A percentile compares a stretch with the other conserved stretches of the same genome.
These are phyloP conservation scores for Yueomyces sinensis DNA, from an alignment of 805 yeast species.

Conservation along the genomic window DNA sequence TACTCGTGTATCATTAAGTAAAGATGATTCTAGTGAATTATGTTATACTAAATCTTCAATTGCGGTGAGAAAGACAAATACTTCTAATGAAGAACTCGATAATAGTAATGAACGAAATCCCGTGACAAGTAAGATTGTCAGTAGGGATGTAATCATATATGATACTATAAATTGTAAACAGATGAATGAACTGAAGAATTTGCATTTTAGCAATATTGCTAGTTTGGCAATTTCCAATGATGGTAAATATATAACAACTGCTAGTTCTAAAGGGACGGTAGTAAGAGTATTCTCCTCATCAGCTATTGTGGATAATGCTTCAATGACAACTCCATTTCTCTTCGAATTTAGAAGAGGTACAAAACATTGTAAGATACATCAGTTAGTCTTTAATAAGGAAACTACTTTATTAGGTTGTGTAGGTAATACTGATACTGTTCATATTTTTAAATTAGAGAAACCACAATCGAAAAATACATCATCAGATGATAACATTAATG, in stretches of 20 bases:
- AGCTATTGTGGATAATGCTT: conserved; percentile 32
- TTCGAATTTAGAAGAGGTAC: conserved; percentile 62
- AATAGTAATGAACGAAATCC: not conserved
- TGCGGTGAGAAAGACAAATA: conserved; percentile 24
- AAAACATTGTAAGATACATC: conserved; percentile 58
- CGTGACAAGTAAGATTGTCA: not conserved
- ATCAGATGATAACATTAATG: conserved; percentile 5
- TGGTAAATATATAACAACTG: conserved; percentile 50
- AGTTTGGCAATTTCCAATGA: conserved; percentile 37
- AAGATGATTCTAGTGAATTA: conserved; percentile 22
- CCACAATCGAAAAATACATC: not conserved
- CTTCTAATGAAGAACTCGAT: conserved; percentile 28
- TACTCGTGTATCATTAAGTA: conserved; percentile 13
- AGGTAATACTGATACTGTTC: conserved; percentile 81
- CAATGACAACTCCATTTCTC: conserved; percentile 9
- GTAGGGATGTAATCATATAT: conserved; percentile 48
- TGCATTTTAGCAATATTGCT: conserved; percentile 20
- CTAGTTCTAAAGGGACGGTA: conserved; percentile 61
- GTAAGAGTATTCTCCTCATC: conserved; percentile 42
- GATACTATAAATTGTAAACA: conserved; percentile 68
- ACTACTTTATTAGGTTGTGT: conserved; percentile 63
- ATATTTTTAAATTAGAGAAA: conserved; percentile 58
- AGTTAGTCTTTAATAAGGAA: conserved; percentile 51
- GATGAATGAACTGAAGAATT: conserved; percentile 31
- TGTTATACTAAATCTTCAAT: conserved; percentile 18